phyloP scores from a whole-genome alignment of 257 asterid genomes.

The Salvia hispanica region DNA sequence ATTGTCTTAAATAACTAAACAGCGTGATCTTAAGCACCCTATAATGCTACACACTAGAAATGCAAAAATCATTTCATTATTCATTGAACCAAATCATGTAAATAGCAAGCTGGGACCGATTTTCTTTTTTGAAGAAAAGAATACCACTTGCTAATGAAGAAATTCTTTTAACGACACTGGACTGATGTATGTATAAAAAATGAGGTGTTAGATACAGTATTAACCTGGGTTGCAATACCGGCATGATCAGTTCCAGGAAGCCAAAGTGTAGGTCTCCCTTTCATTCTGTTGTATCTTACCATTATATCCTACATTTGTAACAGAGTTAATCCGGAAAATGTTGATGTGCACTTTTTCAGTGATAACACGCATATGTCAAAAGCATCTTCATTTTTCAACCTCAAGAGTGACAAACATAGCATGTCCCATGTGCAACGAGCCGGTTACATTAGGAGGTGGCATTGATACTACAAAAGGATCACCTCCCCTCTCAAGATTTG shows the following conservation, averaged over 20 bases:
- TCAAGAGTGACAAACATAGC: conserved; percentile 99
- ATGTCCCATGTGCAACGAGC: conserved; percentile 99
- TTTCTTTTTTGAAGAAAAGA: background rate
- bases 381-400: conserved; percentile 48
- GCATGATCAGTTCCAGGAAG: conserved; percentile 99
- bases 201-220: conserved; percentile 35
- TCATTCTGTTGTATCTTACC: conserved; percentile 94
- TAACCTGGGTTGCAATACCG: conserved; percentile 98
- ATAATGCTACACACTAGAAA: conserved; percentile 18
- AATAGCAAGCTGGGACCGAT: background rate
- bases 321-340: conserved; percentile 9
- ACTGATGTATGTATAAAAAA: conserved; percentile 7
- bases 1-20: conserved; percentile 20
- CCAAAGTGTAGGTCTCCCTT: conserved; percentile 95
- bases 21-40: background rate
- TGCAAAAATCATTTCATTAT: background rate
- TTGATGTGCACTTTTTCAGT: conserved; percentile 3
- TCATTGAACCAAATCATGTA: conserved; percentile 6
- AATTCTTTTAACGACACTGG: conserved; percentile 7
- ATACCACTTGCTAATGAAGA: conserved; percentile 14
- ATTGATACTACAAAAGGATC: conserved; percentile 85
- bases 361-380: conserved; percentile 2
- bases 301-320: conserved; percentile 73
- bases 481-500: conserved; percentile 62
- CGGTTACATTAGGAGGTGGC: conserved; percentile 99